Evolutionary conservation across 129 eudicot genomes (phyloP).

Genomic region (Saposhnikovia divaricata): DNA sequence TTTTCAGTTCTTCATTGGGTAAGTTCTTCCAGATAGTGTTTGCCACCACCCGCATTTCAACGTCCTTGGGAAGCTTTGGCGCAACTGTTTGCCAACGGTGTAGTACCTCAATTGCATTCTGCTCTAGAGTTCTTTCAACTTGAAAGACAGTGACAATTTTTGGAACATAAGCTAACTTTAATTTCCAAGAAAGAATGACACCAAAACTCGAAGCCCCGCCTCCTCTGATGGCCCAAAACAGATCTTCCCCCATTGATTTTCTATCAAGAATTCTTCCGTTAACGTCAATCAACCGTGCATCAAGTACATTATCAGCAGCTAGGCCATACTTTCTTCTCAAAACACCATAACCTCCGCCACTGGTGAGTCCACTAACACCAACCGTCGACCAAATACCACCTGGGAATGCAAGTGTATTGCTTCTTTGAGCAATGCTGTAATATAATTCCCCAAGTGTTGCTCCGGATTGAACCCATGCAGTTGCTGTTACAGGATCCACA

Average conservation of each 20-base stretch:
- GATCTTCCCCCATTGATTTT: background rate
- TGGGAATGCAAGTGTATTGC: background rate
- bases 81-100: background rate
- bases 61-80: background rate
- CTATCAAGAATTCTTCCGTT: background rate
- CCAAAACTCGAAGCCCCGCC: background rate
- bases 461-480: background rate
- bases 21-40: background rate
- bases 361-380: background rate
- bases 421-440: background rate
- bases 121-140: background rate
- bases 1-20: background rate
- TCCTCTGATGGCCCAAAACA: constrained; percentile 2
- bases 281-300: background rate
- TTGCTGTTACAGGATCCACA: background rate
- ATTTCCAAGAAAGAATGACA: background rate
- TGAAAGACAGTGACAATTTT: background rate
- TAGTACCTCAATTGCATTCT: background rate
- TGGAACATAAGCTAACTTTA: background rate
- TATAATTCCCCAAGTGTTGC: background rate
- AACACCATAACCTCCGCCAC: background rate
- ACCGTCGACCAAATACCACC: background rate
- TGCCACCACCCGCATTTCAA: background rate
- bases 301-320: background rate
- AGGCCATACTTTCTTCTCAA: background rate